Percentiles rank a stretch among this genome's conserved stretches.
phyloP scores from a whole-genome alignment of 2,329 filamentous ascomycete species.

The Aspergillus ochraceus region DNA sequence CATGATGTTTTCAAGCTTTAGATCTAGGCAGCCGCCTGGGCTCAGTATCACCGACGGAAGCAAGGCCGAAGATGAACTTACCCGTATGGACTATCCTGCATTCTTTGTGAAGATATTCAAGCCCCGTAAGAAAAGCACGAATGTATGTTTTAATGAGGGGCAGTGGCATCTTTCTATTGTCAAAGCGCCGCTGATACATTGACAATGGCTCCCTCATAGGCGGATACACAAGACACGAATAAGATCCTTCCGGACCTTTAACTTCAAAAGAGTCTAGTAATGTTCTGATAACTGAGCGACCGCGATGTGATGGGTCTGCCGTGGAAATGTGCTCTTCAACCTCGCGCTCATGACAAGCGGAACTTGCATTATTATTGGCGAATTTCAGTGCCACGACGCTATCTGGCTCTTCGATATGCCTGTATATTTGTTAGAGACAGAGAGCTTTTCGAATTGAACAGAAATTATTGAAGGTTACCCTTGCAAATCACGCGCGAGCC shows the following conservation, averaged over 20 bases:
- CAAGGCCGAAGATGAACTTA: constrained; percentile 21
- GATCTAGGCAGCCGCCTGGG: constrained; percentile 30
- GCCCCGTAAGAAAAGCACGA: constrained; percentile 39
- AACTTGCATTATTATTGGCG: constrained; percentile 23
- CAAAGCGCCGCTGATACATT: constrained; percentile 35
- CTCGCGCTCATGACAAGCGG: constrained; percentile 29
- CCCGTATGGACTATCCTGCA: constrained; percentile 46
- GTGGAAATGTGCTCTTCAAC: constrained; percentile 35
- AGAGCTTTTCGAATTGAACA: no score
- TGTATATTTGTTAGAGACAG: constrained; percentile 15
- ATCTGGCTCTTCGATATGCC: constrained; percentile 27
- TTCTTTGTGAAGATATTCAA: constrained; percentile 46
- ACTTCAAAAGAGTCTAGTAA: constrained; percentile 37
- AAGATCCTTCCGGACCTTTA: constrained; percentile 27
- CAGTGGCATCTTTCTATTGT: constrained; percentile 31
- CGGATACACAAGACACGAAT: constrained; percentile 41
- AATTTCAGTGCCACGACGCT: constrained; percentile 30
- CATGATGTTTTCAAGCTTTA: constrained; percentile 49
- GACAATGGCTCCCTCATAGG: constrained; percentile 42
- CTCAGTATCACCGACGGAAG: constrained; percentile 16
- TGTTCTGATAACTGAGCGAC: constrained; percentile 35
- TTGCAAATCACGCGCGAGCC: constrained; percentile 31
- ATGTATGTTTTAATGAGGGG: constrained; percentile 38
- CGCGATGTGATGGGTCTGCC: constrained; percentile 33
- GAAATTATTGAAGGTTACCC: constrained; percentile 9